These are phyloP conservation scores for Ophiosphaerella herpotricha DNA, from an alignment of 2,329 filamentous ascomycete genomes.

Conservation along the genomic window DNA sequence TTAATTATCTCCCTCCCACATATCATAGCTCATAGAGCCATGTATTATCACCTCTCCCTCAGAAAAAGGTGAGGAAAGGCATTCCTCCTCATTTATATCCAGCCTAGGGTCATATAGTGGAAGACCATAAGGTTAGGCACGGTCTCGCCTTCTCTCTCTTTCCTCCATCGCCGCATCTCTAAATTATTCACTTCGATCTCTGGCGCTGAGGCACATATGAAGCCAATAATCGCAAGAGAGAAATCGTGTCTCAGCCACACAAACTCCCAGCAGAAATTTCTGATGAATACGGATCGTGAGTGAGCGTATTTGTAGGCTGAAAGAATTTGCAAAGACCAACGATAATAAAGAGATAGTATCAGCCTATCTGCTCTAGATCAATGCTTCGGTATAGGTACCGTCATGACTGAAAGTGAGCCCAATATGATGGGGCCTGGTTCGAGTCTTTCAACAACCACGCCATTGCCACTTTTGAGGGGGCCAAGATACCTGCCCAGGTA, in stretches of 20 bases:
- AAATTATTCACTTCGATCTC: not conserved
- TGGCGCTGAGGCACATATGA: not conserved
- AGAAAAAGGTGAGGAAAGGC: too few relatives aligned
- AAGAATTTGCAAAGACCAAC: slow-evolving; percentile 13
- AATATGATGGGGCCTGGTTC: not conserved
- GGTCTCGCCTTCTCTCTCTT: not conserved
- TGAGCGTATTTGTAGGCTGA: slow-evolving; percentile 6
- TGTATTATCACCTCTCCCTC: too few relatives aligned
- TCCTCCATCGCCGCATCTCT: not conserved
- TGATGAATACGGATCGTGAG: slow-evolving; percentile 7
- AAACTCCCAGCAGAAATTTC: slow-evolving; percentile 3
- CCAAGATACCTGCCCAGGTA: not conserved
- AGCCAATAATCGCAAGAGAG: slow-evolving; percentile 12
- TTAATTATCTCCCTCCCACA: not conserved
- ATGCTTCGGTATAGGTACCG: not conserved
- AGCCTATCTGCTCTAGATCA: slow-evolving; percentile 1
- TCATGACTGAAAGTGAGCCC: slow-evolving; percentile 4
- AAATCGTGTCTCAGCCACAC: slow-evolving; percentile 11
- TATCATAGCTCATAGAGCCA: too few relatives aligned
- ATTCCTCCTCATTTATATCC: too few relatives aligned
- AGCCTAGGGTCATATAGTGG: too few relatives aligned
- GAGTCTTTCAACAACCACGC: slow-evolving; percentile 4
- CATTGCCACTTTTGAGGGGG: not conserved
- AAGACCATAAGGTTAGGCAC: too few relatives aligned
- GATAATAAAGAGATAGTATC: slow-evolving; percentile 12